Percentiles rank a stretch among this genome's conserved stretches.
Evolutionary conservation across 441 rosid genomes (phyloP).

Genomic region (Brassica balearica): DNA sequence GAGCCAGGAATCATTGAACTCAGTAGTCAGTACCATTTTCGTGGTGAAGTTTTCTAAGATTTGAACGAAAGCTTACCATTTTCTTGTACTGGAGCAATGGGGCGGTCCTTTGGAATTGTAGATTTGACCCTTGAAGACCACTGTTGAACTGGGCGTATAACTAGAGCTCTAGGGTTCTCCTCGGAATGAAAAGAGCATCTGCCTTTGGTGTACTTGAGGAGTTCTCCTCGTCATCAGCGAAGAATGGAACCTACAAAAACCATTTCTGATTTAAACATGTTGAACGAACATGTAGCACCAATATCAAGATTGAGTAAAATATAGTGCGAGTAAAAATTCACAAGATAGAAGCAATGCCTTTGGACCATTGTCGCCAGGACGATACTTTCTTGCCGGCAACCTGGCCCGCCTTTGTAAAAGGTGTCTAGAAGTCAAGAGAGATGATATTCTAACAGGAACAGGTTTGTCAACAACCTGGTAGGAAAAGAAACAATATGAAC

Average conservation of each 20-base stretch:
- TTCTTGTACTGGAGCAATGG: constrained; percentile 45
- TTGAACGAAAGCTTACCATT: constrained; percentile 54
- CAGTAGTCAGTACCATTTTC: constrained; percentile 3
- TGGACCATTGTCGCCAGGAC: constrained; percentile 69
- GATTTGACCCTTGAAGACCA: constrained; percentile 62
- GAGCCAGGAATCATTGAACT: background rate
- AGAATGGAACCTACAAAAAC: constrained; percentile 79
- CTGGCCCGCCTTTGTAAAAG: constrained; percentile 77
- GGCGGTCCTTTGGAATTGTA: constrained; percentile 53
- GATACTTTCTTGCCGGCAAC: constrained; percentile 84
- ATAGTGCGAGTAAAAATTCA: background rate
- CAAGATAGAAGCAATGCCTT: constrained; percentile 49
- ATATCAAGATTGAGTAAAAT: constrained; percentile 6
- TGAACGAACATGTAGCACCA: constrained; percentile 11
- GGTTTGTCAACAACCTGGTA: constrained; percentile 71
- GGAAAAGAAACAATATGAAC: background rate
- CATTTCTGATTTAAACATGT: constrained; percentile 23
- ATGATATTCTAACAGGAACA: constrained; percentile 82
- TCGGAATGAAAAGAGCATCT: constrained; percentile 88
- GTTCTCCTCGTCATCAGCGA: constrained; percentile 84
- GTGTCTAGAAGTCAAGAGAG: constrained; percentile 84
- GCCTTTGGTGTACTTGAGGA: constrained; percentile 88
- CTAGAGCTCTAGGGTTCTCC: constrained; percentile 93
- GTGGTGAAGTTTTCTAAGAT: constrained; percentile 9
- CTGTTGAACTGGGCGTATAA: constrained; percentile 72